Evolutionary conservation across 2,329 filamentous ascomycete genomes (phyloP).

Genomic region (Curvularia spicifera): DNA sequence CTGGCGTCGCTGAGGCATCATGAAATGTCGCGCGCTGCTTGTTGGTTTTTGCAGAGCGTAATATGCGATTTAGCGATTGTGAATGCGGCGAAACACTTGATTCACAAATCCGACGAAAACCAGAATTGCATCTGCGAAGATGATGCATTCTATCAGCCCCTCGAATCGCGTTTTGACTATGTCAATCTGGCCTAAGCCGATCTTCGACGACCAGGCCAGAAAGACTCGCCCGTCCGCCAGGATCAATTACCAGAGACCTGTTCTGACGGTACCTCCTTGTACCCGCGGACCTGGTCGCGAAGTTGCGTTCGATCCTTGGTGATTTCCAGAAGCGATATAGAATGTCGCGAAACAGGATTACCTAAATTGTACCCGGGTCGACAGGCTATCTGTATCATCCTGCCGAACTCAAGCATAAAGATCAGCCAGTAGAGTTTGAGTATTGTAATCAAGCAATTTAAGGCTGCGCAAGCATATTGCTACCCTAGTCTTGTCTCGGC

Average conservation of each 20-base stretch:
- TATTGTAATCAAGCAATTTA: slow-evolving; percentile 17
- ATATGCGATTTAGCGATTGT: neutral
- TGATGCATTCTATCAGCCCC: neutral
- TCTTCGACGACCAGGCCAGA: neutral
- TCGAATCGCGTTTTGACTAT: neutral
- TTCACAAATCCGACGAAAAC: neutral
- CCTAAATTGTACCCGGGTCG: slow-evolving; percentile 5
- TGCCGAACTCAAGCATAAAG: neutral
- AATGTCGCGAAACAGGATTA: neutral
- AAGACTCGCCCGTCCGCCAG: neutral
- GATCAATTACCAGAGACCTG: neutral
- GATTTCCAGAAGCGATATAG: neutral
- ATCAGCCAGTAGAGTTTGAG: slow-evolving; percentile 5
- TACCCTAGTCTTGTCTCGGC: slow-evolving; percentile 9
- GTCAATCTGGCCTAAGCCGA: neutral
- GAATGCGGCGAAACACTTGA: no score
- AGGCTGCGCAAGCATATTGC: slow-evolving; percentile 19
- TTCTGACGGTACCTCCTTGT: neutral
- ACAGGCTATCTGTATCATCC: slow-evolving; percentile 9
- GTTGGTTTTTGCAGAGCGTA: neutral
- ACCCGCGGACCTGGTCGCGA: slow-evolving; percentile 1
- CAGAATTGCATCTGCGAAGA: neutral
- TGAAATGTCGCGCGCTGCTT: neutral
- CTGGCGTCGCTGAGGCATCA: slow-evolving; percentile 30
- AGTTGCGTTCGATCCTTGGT: neutral